Evolutionary conservation across 306 rosid species (phyloP).

Genomic region (Mucuna pruriens): DNA sequence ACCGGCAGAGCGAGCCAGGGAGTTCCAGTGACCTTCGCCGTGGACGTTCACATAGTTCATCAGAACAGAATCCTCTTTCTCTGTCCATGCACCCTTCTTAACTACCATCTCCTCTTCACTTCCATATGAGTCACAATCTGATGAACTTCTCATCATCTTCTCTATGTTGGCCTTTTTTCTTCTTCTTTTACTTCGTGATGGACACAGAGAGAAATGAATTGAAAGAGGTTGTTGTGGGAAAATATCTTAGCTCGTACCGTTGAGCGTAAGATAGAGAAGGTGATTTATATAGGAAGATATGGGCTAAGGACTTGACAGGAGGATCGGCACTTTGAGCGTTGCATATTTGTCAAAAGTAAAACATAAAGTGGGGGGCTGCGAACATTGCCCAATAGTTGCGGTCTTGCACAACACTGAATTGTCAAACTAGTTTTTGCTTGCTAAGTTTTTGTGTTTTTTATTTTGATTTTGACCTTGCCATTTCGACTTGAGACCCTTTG

Average conservation of each 20-base stretch:
- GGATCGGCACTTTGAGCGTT: slow-evolving; percentile 29
- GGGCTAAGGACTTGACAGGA: slow-evolving; percentile 15
- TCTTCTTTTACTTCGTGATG: not conserved
- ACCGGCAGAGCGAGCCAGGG: slow-evolving; percentile 60
- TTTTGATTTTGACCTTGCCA: slow-evolving; percentile 37
- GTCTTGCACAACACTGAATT: not conserved
- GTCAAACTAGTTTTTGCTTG: not conserved
- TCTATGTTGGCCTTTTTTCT: slow-evolving; percentile 6
- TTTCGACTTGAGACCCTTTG: slow-evolving; percentile 32
- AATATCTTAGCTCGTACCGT: not conserved
- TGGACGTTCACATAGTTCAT: slow-evolving; percentile 43
- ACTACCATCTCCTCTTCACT: slow-evolving; percentile 42
- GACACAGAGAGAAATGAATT: not conserved
- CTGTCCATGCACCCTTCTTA: slow-evolving; percentile 78
- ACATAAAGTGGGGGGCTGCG: slow-evolving; percentile 40
- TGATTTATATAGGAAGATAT: slow-evolving; percentile 32
- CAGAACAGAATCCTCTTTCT: slow-evolving; percentile 64
- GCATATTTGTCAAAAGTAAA: slow-evolving; percentile 33
- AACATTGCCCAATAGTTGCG: slow-evolving; percentile 6
- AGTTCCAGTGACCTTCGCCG: slow-evolving; percentile 76
- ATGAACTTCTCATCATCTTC: slow-evolving; percentile 37
- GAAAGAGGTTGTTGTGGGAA: not conserved
- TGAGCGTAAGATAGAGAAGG: slow-evolving; percentile 4
- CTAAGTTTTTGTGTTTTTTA: not conserved
- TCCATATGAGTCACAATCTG: slow-evolving; percentile 41